These are phyloP conservation scores for Xylariales sp. DNA, from an alignment of 2,329 filamentous ascomycete species.

Conservation along the genomic window DNA sequence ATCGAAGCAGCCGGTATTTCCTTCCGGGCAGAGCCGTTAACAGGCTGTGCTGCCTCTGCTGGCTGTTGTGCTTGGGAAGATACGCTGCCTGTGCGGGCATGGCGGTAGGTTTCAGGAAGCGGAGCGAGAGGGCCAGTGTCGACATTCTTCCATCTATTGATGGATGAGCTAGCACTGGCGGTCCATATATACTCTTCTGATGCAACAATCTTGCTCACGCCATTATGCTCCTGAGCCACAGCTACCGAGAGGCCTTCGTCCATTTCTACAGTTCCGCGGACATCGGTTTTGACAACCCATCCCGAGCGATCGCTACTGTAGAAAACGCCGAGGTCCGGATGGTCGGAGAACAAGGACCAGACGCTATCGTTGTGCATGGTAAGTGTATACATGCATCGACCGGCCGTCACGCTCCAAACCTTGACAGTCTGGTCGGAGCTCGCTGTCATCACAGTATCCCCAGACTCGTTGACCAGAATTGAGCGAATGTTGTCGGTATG, in stretches of 20 bases:
- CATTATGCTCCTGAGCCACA: conserved; percentile 88
- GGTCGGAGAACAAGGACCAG: conserved; percentile 89
- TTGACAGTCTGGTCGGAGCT: conserved; percentile 97
- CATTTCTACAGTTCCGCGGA: conserved; percentile 65
- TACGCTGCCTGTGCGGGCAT: conserved; percentile 36
- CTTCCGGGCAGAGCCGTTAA: conserved; percentile 40
- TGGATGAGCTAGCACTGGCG: conserved; percentile 82
- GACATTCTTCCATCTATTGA: conserved; percentile 86
- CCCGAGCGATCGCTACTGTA: conserved; percentile 94
- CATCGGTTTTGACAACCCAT: conserved; percentile 93
- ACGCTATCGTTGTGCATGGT: conserved; percentile 99
- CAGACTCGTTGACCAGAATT: conserved; percentile 82
- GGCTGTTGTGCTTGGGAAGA: conserved; percentile 30
- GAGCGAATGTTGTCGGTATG: conserved; percentile 93
- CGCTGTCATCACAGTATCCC: conserved; percentile 87
- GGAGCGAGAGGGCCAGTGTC: conserved; percentile 72
- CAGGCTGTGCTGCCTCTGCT: conserved; percentile 24
- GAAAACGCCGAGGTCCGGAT: conserved; percentile 81
- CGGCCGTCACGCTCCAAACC: conserved; percentile 93
- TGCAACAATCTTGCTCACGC: conserved; percentile 63
- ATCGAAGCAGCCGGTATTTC: conserved; percentile 76
- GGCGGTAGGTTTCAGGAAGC: conserved; percentile 50
- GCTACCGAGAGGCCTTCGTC: conserved; percentile 88
- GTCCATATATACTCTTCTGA: conserved; percentile 83
- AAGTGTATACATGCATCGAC: conserved; percentile 94